phyloP scores from a whole-genome alignment of 768 basidiomycete genomes.

The Wakefieldia striispora region DNA sequence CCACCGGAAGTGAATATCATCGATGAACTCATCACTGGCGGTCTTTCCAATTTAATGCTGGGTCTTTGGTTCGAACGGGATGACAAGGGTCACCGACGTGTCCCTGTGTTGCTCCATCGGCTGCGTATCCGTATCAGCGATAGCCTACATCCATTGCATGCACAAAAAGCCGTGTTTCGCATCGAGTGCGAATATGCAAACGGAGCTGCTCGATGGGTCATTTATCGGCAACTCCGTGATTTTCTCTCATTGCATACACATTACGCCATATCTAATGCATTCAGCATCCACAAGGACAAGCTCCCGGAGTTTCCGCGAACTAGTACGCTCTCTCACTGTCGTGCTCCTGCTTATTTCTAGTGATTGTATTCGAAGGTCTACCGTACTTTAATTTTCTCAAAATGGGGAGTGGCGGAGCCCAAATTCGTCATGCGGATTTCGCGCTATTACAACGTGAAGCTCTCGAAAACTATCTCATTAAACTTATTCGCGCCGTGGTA shows the following conservation, averaged over 20 bases:
- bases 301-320: conserved; percentile 92
- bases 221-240: conserved; percentile 91
- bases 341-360: not conserved
- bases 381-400: conserved; percentile 88
- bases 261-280: conserved; percentile 81
- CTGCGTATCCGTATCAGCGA: conserved; percentile 84
- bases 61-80: conserved; percentile 86
- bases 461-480: conserved; percentile 85
- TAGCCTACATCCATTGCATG: conserved; percentile 77
- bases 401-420: conserved; percentile 51
- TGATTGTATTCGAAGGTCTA: conserved; percentile 48
- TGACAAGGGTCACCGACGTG: conserved; percentile 76
- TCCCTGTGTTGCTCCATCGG: conserved; percentile 77
- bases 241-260: conserved; percentile 89
- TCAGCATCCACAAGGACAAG: conserved; percentile 66
- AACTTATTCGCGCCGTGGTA: conserved; percentile 87
- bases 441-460: conserved; percentile 78
- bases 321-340: conserved; percentile 39
- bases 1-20: conserved; percentile 66
- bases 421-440: conserved; percentile 68
- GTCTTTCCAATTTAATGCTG: conserved; percentile 75
- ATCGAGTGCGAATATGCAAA: conserved; percentile 98
- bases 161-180: conserved; percentile 76
- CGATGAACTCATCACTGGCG: conserved; percentile 79
- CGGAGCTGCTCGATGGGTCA: conserved; percentile 88